Evolutionary conservation across 2,329 filamentous ascomycete genomes (phyloP).

Genomic region (Penicillium sp.): DNA sequence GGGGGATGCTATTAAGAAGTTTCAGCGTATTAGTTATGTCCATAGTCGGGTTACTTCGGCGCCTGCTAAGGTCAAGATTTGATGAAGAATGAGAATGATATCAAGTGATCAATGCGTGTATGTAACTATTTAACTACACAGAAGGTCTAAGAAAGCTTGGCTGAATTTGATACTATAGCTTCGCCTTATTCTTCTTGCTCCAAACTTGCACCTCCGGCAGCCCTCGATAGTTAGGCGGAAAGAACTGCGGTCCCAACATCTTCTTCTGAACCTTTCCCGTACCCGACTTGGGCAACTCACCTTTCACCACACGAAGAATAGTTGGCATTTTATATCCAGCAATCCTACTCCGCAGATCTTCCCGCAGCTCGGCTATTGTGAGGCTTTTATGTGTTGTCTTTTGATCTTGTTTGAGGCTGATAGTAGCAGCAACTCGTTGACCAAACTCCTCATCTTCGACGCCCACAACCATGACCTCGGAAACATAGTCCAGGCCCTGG

Average conservation of each 20-base stretch:
- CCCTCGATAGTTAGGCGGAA: slow-evolving; percentile 30
- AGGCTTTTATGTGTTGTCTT: slow-evolving; percentile 17
- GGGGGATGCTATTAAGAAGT: slow-evolving; percentile 52
- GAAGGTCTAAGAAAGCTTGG: too few species aligned
- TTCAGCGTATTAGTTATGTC: slow-evolving; percentile 54
- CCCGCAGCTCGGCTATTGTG: slow-evolving; percentile 29
- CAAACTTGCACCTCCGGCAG: slow-evolving; percentile 31
- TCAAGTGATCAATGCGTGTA: not conserved
- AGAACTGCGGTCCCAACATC: slow-evolving; percentile 32
- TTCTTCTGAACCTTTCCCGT: slow-evolving; percentile 74
- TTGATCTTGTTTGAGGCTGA: slow-evolving; percentile 35
- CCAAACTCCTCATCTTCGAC: slow-evolving; percentile 55
- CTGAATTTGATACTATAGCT: slow-evolving; percentile 4
- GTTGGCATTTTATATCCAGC: slow-evolving; percentile 91
- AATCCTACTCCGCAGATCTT: slow-evolving; percentile 48
- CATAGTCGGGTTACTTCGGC: slow-evolving; percentile 40
- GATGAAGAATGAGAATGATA: not conserved
- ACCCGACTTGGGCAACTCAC: slow-evolving; percentile 50
- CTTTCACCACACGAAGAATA: slow-evolving; percentile 72
- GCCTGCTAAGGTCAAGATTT: slow-evolving; percentile 22
- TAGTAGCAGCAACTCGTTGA: slow-evolving; percentile 51
- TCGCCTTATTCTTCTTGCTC: slow-evolving; percentile 18
- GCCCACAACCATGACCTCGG: slow-evolving; percentile 55
- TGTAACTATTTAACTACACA: not conserved
- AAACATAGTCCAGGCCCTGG: slow-evolving; percentile 48